Base-by-base conservation (phyloP, 768 basidiomycete species). In the Mycena polygramma region DNA sequence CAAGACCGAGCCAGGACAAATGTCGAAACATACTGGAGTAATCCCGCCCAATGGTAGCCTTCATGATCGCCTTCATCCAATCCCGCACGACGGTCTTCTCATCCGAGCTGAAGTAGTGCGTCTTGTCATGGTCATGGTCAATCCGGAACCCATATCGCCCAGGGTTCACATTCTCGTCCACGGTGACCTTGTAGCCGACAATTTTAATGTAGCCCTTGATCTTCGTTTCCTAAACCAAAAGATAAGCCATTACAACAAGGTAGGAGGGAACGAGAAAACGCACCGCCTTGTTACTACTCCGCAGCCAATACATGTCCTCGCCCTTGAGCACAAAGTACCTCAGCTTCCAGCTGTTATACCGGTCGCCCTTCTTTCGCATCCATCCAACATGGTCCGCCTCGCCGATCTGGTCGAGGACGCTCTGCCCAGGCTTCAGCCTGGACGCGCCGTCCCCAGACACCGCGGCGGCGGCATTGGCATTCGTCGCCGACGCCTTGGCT, bases 21-120 rank as follows among this genome's bases (percentile, higher is more conserved):
- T 37, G 1, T 10, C 7, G 7, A 63, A 66, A 85, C 92, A 46
- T 75, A 97, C 96, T 93, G 11, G 92, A 88, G 77, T 97, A 98
- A 79, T 99, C 98, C 65, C 98, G 85, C 11, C 90, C 92, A 74
- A 99, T 99, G 15, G 97, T 98, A 3, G 97, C 95, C 79, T 99
- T 99, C 95, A 99, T 98, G 74, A 99, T 90, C 10, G 97, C 95
- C 83, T 99, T 99, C 98, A 99, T 99, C 97, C 98, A 99, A 73
- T 95, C 95, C n/a, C 98, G 90, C 57, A 98, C 87, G 45, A 90
- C 81, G 0, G 82, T 76, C 80, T 95, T 94, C 76, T 98, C 96
- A 26, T 96, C 93, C 0, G 95, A 95, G 72, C 94, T 95, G 82
- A 99, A 99, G 77, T 81, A 95, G 79, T 99, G 96, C 1, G 93